These are phyloP conservation scores for Epichloe amarillans DNA, from an alignment of 2,329 filamentous ascomycete species.

Conservation along the genomic window DNA sequence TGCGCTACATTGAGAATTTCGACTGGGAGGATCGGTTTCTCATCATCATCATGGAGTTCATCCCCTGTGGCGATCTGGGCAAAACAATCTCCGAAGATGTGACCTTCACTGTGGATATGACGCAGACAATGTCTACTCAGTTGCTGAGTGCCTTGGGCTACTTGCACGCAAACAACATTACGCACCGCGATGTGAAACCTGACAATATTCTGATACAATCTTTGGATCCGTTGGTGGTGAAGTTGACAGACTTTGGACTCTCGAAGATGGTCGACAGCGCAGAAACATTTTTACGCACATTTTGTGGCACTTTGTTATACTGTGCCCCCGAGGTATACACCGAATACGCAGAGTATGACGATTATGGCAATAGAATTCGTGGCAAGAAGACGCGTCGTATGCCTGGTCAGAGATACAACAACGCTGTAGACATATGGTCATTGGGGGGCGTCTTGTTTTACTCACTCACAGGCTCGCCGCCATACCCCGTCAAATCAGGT, in stretches of 20 bases:
- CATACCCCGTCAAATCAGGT: constrained; percentile 67
- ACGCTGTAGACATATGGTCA: constrained; percentile 94
- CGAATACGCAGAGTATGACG: constrained; percentile 54
- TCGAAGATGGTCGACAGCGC: constrained; percentile 88
- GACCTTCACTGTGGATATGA: constrained; percentile 51
- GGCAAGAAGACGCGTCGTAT: constrained; percentile 49
- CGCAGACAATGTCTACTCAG: constrained; percentile 60
- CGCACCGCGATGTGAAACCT: constrained; percentile 96
- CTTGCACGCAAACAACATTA: constrained; percentile 77
- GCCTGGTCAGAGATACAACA: constrained; percentile 60
- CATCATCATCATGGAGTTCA: constrained; percentile 95
- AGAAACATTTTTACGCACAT: constrained; percentile 87
- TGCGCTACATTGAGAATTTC: constrained; percentile 79
- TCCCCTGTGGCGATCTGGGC: constrained; percentile 71
- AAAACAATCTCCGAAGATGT: constrained; percentile 51
- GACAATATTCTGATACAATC: constrained; percentile 87
- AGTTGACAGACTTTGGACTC: constrained; percentile 90
- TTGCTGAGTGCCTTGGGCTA: constrained; percentile 75
- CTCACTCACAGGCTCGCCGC: constrained; percentile 63
- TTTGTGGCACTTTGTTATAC: constrained; percentile 90
- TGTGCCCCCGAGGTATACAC: constrained; percentile 95
- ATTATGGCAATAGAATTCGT: constrained; percentile 48
- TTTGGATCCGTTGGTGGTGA: constrained; percentile 62
- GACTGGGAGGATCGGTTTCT: constrained; percentile 72
- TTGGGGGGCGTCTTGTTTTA: constrained; percentile 86